Evolutionary conservation across 495 filamentous ascomycete species (phyloP).

Genomic region (Aspergillus carlsbadensis): DNA sequence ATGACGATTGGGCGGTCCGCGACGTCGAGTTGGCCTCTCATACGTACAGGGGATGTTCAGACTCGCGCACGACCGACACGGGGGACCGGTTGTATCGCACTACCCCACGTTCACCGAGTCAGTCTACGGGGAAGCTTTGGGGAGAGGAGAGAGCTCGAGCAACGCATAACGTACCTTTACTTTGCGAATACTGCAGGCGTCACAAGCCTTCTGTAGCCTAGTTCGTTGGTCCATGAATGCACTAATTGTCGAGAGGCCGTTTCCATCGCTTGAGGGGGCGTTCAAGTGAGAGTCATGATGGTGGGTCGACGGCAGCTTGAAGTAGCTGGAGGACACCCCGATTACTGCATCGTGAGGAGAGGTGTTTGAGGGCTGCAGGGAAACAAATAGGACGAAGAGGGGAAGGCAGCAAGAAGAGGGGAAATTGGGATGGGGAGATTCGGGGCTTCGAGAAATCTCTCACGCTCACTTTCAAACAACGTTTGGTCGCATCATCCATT

Average conservation of each 20-base stretch:
- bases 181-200: constrained; percentile 81
- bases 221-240: constrained; percentile 43
- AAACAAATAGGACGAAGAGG: neutral
- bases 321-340: constrained; percentile 1
- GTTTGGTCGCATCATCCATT: neutral
- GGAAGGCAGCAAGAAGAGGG: neutral
- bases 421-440: neutral
- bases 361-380: neutral
- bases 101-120: constrained; percentile 29
- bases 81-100: constrained; percentile 79
- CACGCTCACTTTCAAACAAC: neutral
- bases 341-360: neutral
- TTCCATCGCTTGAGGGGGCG: constrained; percentile 22
- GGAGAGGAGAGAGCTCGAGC: neutral
- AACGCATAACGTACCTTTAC: constrained; percentile 61
- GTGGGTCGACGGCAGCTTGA: constrained; percentile 7
- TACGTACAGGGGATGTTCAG: constrained; percentile 85
- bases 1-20: constrained; percentile 83
- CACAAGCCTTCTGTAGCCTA: constrained; percentile 75
- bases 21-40: constrained; percentile 70
- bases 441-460: neutral
- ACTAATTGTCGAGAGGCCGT: constrained; percentile 17
- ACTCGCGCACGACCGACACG: constrained; percentile 75
- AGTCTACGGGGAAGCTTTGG: constrained; percentile 2
- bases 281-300: constrained; percentile 15